Conservation (phyloP, 192 early-diverging fungal genomes). For the Coemansia biformis region DNA sequence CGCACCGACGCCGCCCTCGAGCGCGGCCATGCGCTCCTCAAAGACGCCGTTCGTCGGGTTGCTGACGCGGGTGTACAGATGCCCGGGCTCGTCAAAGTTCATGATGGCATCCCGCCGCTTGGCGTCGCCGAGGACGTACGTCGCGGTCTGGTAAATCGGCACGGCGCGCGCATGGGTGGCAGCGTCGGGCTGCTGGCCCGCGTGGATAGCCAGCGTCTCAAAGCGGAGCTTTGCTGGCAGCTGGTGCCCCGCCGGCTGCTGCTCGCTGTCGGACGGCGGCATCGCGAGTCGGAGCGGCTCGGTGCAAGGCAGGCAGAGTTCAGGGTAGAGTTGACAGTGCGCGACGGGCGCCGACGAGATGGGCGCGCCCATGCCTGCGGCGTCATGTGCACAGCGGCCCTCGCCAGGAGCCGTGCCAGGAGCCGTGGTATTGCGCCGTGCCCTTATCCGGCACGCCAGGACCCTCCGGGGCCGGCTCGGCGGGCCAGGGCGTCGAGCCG, state of each 20-base stretch:
- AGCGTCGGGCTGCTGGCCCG: conserved; percentile 64
- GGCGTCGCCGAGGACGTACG: conserved; percentile 76
- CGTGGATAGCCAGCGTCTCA: conserved; percentile 90
- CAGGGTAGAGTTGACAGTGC: too few species aligned
- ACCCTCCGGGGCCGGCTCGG: neutral
- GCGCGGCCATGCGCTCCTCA: conserved; percentile 86
- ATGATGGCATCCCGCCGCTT: conserved; percentile 81
- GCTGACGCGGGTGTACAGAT: conserved; percentile 80
- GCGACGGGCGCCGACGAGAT: too few species aligned
- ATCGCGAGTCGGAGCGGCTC: too few species aligned
- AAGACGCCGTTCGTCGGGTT: conserved; percentile 88
- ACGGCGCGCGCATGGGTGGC: conserved; percentile 75
- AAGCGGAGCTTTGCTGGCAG: conserved; percentile 51
- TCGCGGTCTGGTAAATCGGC: conserved; percentile 87
- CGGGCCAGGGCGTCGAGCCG: too few species aligned
- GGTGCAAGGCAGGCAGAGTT: too few species aligned
- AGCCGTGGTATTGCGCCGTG: too few species aligned
- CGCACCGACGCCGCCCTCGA: conserved; percentile 82
- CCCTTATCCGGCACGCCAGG: too few species aligned
- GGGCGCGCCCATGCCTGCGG: too few species aligned
- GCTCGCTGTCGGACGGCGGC: too few species aligned
- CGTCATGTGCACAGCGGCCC: too few species aligned
- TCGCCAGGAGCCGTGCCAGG: too few species aligned
- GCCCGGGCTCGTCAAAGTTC: conserved; percentile 63
- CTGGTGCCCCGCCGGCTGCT: neutral